Conservation (phyloP, 139 green algal genomes). For the Coelastrella sp. region DNA sequence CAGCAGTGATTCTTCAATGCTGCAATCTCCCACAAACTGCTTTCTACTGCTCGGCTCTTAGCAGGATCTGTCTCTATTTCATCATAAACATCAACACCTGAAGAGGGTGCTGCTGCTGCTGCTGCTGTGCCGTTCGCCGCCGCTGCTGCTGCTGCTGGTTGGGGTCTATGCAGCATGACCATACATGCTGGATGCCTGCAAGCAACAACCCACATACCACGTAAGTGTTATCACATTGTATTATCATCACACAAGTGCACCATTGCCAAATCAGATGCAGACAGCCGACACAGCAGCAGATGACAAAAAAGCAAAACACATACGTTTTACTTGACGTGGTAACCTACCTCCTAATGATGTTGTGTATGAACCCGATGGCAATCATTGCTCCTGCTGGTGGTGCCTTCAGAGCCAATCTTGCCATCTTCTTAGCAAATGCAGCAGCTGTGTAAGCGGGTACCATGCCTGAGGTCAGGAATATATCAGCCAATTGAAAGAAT, state of each 20-base stretch:
- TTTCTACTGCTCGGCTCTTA: constrained; percentile 85
- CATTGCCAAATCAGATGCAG: no score
- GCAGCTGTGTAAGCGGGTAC: constrained; percentile 96
- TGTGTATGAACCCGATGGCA: constrained; percentile 90
- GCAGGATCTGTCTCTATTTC: constrained; percentile 73
- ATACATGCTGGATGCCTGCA: constrained; percentile 86
- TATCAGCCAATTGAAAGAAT: constrained; percentile 93
- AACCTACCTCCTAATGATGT: constrained; percentile 82
- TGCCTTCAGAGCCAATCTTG: constrained; percentile 80
- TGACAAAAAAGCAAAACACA: no score
- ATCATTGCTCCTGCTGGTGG: constrained; percentile 78
- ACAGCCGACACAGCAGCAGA: no score
- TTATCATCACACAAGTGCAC: no score
- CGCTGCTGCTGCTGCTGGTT: not conserved
- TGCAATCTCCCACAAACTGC: constrained; percentile 95
- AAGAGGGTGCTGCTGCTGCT: not conserved
- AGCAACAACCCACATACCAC: not conserved
- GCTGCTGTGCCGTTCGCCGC: constrained; percentile 23
- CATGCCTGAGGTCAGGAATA: constrained; percentile 90
- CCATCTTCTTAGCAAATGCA: constrained; percentile 95
- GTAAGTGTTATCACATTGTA: not conserved
- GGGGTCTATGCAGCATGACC: constrained; percentile 86
- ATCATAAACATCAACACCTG: constrained; percentile 65
- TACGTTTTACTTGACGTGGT: no score
- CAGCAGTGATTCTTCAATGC: constrained; percentile 85